Evolutionary conservation across 805 yeast species (phyloP), one percentile per base, ranked within the genome.

Genomic region (Monosporozyma yasuniensis): DNA sequence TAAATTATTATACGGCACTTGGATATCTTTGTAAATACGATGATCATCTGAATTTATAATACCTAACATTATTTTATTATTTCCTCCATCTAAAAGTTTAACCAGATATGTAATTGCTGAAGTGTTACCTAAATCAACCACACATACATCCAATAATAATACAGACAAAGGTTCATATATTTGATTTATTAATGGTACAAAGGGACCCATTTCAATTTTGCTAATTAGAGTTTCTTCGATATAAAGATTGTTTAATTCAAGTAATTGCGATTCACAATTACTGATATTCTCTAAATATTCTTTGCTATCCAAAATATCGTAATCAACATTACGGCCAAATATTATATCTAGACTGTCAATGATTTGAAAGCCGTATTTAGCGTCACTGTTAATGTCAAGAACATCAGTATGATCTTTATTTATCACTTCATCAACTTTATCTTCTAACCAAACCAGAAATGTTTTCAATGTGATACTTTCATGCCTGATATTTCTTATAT

Each of bases 381-480:
- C 35, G 18, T 53, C 47, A 14, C 42, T 41, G 39, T 48, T 50
- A 4, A 49, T 21, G 21, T 48, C 27, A 8, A 49, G 19, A 22
- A 38, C 50, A 4, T 49, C 46, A 27, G 49, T 52, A 52, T 57
- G 54, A 43, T 59, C 61, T 21, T 59, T 61, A 25, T 59, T 58
- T 7, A 55, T 50, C 18, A 51, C 45, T 39, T 51, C 56, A 43
- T 48, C 49, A 18, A 59, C 57, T 41, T 49, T 49, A 47, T 60
- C 61, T 18, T 52, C 44, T 28, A 60, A 52, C 64, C 64, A 60
- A 4, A 48, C 51, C 8, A 56, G 45, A 27, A 59, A 60, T 14
- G 46, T 35, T 11, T 51, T 45, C 41, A 56, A 52, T 21, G 48
- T 43, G 5, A 32, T 42, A 32, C 52, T 55, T 19, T 59, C 56